Conservation (phyloP, 345 rosid genomes). For the Viola odorata region DNA sequence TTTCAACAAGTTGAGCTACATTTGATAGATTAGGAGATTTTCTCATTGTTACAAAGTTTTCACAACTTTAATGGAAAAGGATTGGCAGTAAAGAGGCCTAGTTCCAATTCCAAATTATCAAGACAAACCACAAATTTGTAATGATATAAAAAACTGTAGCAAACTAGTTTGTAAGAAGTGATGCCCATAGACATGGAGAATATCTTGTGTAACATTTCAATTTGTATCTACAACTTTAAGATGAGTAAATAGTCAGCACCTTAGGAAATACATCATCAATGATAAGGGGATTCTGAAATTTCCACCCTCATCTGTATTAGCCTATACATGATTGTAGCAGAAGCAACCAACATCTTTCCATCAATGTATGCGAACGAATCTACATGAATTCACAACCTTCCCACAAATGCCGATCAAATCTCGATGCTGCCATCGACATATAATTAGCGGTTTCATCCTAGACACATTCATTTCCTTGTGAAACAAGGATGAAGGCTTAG, state of each 20-base stretch:
- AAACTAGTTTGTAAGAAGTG: neutral
- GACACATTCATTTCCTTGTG: constrained; percentile 16
- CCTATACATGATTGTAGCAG: neutral
- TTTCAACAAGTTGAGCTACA: neutral
- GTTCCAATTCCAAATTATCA: neutral
- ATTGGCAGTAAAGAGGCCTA: neutral
- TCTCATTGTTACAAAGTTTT: neutral
- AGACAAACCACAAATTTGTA: neutral
- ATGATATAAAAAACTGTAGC: neutral
- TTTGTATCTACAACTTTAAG: neutral
- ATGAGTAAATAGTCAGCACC: neutral
- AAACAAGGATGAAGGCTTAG: constrained; percentile 16
- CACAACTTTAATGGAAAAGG: neutral
- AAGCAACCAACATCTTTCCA: neutral
- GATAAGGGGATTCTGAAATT: neutral
- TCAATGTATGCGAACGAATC: constrained; percentile 22
- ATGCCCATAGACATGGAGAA: neutral
- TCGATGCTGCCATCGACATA: constrained; percentile 41
- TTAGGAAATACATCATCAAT: neutral
- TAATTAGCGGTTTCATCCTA: constrained; percentile 21
- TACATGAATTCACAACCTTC: constrained; percentile 15
- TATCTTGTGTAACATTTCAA: neutral
- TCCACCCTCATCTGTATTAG: neutral
- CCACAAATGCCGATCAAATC: constrained; percentile 20
- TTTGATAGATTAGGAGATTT: neutral